Conservation (phyloP, 2,329 filamentous ascomycete species). For the Hirsutella thompsonii region DNA sequence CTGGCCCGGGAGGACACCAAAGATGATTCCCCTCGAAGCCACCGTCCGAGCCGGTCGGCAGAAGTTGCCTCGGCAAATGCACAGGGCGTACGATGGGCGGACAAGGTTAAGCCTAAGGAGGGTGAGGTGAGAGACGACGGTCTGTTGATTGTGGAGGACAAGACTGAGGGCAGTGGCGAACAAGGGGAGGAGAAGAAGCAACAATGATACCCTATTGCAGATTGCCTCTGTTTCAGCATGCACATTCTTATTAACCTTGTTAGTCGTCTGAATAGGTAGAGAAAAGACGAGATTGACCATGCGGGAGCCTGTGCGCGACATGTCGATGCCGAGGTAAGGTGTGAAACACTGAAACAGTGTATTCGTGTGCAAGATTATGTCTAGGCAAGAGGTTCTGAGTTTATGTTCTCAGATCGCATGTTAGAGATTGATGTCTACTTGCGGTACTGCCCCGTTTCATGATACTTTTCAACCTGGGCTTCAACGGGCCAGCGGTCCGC, state of each 20-base stretch:
- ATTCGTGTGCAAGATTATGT: background rate
- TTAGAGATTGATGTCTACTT: no score
- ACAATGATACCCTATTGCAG: background rate
- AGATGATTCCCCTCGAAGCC: background rate
- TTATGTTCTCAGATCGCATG: no score
- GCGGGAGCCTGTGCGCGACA: no score
- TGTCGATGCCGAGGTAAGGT: no score
- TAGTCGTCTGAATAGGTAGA: no score
- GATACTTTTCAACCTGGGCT: no score
- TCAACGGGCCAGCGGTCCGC: no score
- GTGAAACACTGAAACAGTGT: no score
- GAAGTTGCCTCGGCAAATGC: slow-evolving; percentile 1
- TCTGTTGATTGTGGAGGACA: background rate
- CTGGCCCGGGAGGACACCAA: slow-evolving; percentile 13
- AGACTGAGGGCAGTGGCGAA: background rate
- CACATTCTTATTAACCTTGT: background rate
- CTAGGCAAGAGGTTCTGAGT: background rate
- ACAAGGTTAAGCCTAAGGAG: background rate
- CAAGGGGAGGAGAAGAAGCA: slow-evolving; percentile 1
- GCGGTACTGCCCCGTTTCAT: no score
- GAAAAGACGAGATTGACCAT: no score
- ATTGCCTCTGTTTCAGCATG: background rate
- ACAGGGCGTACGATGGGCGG: background rate
- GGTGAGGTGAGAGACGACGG: background rate
- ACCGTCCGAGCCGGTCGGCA: background rate